A percentile compares a stretch with the other conserved stretches of the same genome.
Evolutionary conservation across 495 filamentous ascomycete genomes (phyloP).

Genomic region (Amphirosellinia nigrospora): DNA sequence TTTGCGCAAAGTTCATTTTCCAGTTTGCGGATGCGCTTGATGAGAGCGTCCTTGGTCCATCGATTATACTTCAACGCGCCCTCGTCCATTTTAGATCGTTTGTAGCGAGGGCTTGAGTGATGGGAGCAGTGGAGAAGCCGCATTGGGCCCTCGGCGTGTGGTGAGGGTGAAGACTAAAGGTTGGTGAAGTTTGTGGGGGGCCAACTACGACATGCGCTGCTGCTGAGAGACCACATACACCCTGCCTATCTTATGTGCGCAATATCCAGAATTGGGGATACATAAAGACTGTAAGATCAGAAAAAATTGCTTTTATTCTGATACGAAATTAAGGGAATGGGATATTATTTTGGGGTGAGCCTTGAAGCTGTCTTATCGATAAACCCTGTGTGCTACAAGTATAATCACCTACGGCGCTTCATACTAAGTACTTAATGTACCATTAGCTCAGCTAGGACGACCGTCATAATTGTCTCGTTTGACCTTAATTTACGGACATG

Average conservation of each 20-base stretch:
- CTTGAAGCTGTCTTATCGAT: slow-evolving; percentile 17
- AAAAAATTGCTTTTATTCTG: not conserved
- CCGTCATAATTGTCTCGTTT: not conserved
- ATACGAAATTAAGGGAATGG: not conserved
- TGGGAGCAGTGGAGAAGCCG: slow-evolving; percentile 25
- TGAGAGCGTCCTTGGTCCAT: slow-evolving; percentile 71
- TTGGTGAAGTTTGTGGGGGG: slow-evolving; percentile 27
- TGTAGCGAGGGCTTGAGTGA: not conserved
- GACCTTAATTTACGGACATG: not conserved
- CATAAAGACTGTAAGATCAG: not conserved
- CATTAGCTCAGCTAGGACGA: no score
- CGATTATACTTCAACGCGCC: slow-evolving; percentile 41
- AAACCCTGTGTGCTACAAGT: not conserved
- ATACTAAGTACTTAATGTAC: no score
- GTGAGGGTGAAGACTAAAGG: not conserved
- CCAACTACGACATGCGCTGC: slow-evolving; percentile 28
- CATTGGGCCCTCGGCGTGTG: slow-evolving; percentile 29
- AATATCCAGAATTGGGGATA: not conserved
- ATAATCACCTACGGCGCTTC: no score
- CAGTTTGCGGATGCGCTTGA: slow-evolving; percentile 68
- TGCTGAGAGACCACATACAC: slow-evolving; percentile 33
- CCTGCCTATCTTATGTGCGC: not conserved
- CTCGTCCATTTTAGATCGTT: slow-evolving; percentile 37
- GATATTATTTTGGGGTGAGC: not conserved
- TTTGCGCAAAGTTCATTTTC: slow-evolving; percentile 65